Evolutionary conservation across 1,284 basidiomycete species (phyloP), one percentile per base, ranked within the genome.

Genomic region (Hortiboletus rubellus): DNA sequence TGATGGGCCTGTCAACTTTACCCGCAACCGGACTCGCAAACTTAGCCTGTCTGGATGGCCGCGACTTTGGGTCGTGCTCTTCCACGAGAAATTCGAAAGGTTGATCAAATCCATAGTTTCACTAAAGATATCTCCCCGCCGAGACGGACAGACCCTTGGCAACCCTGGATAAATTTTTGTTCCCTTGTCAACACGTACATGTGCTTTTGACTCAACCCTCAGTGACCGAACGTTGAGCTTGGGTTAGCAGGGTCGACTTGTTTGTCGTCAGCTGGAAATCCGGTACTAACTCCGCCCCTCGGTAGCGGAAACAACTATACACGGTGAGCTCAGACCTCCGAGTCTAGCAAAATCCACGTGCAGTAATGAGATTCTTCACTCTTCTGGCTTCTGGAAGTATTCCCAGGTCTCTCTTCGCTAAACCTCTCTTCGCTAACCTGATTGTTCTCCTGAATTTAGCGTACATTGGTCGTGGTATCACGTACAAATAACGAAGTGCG

Each of bases 391-490:
- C 60, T 52, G 46, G 30, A 48, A 33, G 33, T 46, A 7, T 50
- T 54, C 41, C 52, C 54, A 46, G 34, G 47, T 62, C 12, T 42
- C 33, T 46, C 45, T 27, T 46, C 44, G 46, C 38, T 71, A 63
- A 69, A 22, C 22, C 12, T 42, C 33, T 46, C 45, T 27, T 46
- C 44, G 46, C 38, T 71, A 63, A 69, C 64, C 61, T 66, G 67
- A 68, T 50, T 31, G 2, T 50, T 54, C 62, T 61, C 64, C 66
- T 70, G 64, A 67, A 71, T 69, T 71, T 68, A 51, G 37, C 58
- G 34, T 45, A 7, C 56, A 59, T 66, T 57, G 37, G 52, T 46
- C 24, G 37, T 42, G n/a, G 17, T 15, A 66, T 69, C 63, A 72
- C 70, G 67, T 72, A 69, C 68, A 57, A 55, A 67, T 60, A 56